A percentile compares a stretch with the other conserved stretches of the same genome.
Evolutionary conservation across 2,329 filamentous ascomycete species (phyloP).

Genomic region (Fusarium buxicola): DNA sequence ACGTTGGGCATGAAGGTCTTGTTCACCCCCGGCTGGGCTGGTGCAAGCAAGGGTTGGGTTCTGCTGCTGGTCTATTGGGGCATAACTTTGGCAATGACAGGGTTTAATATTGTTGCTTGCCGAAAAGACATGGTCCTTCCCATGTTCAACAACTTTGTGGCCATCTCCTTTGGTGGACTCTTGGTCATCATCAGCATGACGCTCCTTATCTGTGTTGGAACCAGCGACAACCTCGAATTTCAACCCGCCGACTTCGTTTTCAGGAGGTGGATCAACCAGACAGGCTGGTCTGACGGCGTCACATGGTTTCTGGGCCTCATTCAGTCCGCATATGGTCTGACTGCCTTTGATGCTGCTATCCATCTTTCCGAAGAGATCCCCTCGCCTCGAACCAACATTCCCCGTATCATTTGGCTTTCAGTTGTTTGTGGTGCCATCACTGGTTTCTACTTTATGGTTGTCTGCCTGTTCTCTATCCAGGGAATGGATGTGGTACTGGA

Average conservation of each 20-base stretch:
- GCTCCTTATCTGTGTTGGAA: constrained; percentile 64
- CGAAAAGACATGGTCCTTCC: constrained; percentile 55
- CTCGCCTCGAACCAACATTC: constrained; percentile 61
- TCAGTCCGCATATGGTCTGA: constrained; percentile 64
- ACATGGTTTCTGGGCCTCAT: constrained; percentile 69
- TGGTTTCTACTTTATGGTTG: constrained; percentile 64
- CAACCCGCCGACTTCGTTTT: constrained; percentile 65
- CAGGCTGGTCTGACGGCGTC: constrained; percentile 65
- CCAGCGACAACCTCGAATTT: constrained; percentile 56
- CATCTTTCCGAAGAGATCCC: constrained; percentile 70
- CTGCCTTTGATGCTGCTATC: constrained; percentile 68
- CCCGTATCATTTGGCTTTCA: constrained; percentile 64
- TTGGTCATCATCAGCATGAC: constrained; percentile 65
- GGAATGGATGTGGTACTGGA: constrained; percentile 56
- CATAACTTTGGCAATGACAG: constrained; percentile 59
- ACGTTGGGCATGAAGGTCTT: constrained; percentile 67
- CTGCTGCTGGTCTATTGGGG: constrained; percentile 67
- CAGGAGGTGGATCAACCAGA: constrained; percentile 58
- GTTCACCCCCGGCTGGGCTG: constrained; percentile 61
- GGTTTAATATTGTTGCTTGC: constrained; percentile 64
- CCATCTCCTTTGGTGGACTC: constrained; percentile 62
- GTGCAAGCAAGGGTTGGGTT: constrained; percentile 61
- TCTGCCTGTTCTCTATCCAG: constrained; percentile 64
- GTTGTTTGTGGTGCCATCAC: constrained; percentile 61
- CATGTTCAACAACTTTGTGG: constrained; percentile 67